Evolutionary conservation across 2,329 filamentous ascomycete species (phyloP).

Genomic region (Colletotrichum truncatum): DNA sequence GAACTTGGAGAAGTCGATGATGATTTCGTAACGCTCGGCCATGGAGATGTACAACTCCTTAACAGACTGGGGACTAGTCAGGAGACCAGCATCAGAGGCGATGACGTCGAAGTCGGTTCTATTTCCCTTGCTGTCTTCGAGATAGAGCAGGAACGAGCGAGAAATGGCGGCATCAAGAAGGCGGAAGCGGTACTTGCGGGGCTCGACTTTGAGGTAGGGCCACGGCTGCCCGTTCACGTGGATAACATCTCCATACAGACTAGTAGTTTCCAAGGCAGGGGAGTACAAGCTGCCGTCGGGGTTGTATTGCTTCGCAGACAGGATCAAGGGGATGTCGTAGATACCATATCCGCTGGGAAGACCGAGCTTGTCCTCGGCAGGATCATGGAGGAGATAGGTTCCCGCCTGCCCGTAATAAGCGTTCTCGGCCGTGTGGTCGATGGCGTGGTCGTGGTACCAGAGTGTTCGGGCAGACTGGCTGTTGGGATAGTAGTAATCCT

Average conservation of each 20-base stretch:
- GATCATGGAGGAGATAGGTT: constrained; percentile 58
- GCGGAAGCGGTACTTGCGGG: constrained; percentile 63
- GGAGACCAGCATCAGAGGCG: constrained; percentile 57
- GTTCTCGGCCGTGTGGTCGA: constrained; percentile 55
- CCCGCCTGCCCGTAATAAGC: constrained; percentile 62
- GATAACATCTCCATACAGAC: constrained; percentile 61
- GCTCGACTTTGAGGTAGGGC: constrained; percentile 61
- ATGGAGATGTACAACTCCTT: constrained; percentile 55
- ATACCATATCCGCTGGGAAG: constrained; percentile 49
- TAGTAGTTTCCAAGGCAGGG: constrained; percentile 45
- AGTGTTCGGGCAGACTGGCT: constrained; percentile 55
- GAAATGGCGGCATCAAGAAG: constrained; percentile 54
- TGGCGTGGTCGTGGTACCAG: constrained; percentile 57
- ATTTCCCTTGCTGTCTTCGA: constrained; percentile 37
- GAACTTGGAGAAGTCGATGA: constrained; percentile 61
- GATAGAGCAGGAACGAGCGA: constrained; percentile 52
- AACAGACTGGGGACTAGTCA: constrained; percentile 49
- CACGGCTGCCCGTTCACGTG: constrained; percentile 64
- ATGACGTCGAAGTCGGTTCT: constrained; percentile 56
- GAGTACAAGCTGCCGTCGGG: constrained; percentile 53
- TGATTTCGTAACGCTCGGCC: constrained; percentile 62
- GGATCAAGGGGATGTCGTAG: constrained; percentile 58
- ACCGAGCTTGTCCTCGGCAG: constrained; percentile 50
- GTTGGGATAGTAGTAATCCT: constrained; percentile 67
- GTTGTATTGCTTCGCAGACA: constrained; percentile 54